phyloP scores from a whole-genome alignment of 2,329 filamentous ascomycete genomes.

The Endoconidiophora polonica region DNA sequence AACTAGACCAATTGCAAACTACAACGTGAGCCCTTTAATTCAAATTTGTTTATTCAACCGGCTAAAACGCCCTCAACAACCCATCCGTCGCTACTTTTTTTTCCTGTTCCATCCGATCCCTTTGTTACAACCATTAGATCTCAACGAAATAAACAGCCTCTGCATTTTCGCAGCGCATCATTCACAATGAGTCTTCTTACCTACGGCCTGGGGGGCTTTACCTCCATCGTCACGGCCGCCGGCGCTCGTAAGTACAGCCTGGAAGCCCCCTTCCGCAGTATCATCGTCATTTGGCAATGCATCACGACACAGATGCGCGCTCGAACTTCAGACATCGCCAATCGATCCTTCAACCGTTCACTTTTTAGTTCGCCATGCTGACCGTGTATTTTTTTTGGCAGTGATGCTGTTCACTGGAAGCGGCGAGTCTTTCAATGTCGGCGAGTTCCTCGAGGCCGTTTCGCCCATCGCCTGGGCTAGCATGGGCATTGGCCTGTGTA shows the following conservation, averaged over 20 bases:
- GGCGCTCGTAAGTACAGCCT: conserved; percentile 52
- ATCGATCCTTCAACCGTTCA: not conserved
- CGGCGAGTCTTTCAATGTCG: conserved; percentile 93
- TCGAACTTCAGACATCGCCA: not conserved
- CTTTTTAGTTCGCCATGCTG: not conserved
- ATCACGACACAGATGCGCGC: not conserved
- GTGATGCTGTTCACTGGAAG: conserved; percentile 98
- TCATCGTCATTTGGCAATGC: not conserved
- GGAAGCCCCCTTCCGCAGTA: not conserved
- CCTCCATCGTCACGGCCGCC: conserved; percentile 52
- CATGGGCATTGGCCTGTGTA: conserved; percentile 82
- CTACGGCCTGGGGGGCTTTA: conserved; percentile 54
- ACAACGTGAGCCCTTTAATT: no score
- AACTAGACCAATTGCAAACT: no score
- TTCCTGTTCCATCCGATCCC: not conserved
- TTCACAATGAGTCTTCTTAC: conserved; percentile 50
- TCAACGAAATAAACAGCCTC: not conserved
- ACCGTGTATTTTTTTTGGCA: conserved; percentile 22
- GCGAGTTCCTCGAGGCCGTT: conserved; percentile 82
- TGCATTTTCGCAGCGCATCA: conserved; percentile 6
- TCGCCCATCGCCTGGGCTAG: conserved; percentile 91
- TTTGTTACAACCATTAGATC: not conserved
- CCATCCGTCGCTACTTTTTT: not conserved
- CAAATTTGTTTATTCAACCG: no score
- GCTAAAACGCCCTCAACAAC: no score